These are phyloP conservation scores for Paecilomyces variotii DNA, from an alignment of 2,329 filamentous ascomycete genomes.

Conservation along the genomic window DNA sequence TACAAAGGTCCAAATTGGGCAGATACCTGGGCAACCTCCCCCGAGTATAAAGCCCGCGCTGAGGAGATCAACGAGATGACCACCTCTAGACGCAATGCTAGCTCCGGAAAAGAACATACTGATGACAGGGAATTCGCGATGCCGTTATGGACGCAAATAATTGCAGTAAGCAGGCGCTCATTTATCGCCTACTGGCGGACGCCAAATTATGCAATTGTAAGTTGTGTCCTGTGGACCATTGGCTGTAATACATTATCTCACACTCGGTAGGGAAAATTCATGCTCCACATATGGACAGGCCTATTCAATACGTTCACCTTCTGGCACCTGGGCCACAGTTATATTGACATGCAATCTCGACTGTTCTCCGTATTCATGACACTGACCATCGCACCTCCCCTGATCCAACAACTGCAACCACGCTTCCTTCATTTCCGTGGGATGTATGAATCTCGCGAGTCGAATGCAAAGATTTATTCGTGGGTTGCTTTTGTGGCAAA, in stretches of 20 bases:
- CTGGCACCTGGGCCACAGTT: conserved; percentile 50
- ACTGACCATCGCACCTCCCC: conserved; percentile 62
- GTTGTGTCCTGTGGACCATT: conserved; percentile 2
- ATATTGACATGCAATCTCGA: conserved; percentile 59
- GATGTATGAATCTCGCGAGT: conserved; percentile 64
- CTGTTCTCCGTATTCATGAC: conserved; percentile 73
- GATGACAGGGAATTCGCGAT: conserved; percentile 57
- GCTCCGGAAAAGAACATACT: conserved; percentile 32
- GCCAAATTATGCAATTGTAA: conserved; percentile 48
- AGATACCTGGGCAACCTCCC: conserved; percentile 51
- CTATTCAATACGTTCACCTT: conserved; percentile 67
- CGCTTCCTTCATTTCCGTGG: conserved; percentile 58
- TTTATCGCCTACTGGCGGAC: conserved; percentile 59
- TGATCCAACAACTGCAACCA: conserved; percentile 72
- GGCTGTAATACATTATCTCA: background rate
- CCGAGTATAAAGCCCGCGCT: conserved; percentile 39
- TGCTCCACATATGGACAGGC: conserved; percentile 54
- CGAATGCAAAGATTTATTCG: conserved; percentile 71
- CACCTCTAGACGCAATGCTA: conserved; percentile 33
- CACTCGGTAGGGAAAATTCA: conserved; percentile 48
- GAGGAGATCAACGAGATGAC: conserved; percentile 49
- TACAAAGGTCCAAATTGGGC: conserved; percentile 56
- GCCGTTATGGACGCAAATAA: conserved; percentile 47
- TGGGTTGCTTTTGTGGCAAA: conserved; percentile 64
- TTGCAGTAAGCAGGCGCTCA: conserved; percentile 47